These are phyloP conservation scores for Aspergillus carlsbadensis DNA, from an alignment of 495 filamentous ascomycete genomes.

Conservation along the genomic window DNA sequence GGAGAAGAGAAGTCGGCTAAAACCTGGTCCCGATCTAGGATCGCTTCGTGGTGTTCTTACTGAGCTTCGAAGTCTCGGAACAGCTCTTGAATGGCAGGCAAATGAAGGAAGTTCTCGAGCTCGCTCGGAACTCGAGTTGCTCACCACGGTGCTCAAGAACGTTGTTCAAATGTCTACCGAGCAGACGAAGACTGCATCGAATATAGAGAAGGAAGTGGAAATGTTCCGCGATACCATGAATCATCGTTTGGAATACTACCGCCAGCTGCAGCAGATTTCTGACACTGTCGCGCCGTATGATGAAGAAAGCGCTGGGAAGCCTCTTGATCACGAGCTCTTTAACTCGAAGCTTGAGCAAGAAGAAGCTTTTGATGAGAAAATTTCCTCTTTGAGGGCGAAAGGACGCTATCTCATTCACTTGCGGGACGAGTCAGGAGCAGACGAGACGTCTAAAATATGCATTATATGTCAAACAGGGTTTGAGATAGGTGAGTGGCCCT, in stretches of 20 bases:
- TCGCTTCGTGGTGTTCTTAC: constrained; percentile 70
- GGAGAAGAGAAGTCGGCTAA: constrained; percentile 51
- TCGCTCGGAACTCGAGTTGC: constrained; percentile 60
- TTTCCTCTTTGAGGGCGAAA: constrained; percentile 65
- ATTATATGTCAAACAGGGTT: constrained; percentile 77
- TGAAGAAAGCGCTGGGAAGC: constrained; percentile 48
- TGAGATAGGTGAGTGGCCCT: constrained; percentile 57
- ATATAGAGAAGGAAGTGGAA: constrained; percentile 71
- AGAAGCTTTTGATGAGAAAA: constrained; percentile 45
- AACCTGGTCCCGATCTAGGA: constrained; percentile 52
- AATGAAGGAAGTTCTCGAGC: constrained; percentile 63
- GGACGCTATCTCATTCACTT: constrained; percentile 68
- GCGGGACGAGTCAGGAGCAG: constrained; percentile 54
- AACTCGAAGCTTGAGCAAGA: constrained; percentile 43
- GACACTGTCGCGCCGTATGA: constrained; percentile 78
- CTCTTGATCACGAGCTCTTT: constrained; percentile 40
- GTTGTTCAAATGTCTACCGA: constrained; percentile 59
- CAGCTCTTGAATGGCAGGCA: constrained; percentile 59
- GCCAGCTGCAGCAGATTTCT: constrained; percentile 83
- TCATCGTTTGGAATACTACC: constrained; percentile 79
- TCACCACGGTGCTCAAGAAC: constrained; percentile 52
- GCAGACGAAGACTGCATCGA: constrained; percentile 61
- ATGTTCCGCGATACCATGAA: constrained; percentile 78
- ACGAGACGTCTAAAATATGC: constrained; percentile 61
- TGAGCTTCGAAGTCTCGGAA: constrained; percentile 62